Conservation (phyloP, 2,329 filamentous ascomycete species). For the Aspergillus tamarii region DNA sequence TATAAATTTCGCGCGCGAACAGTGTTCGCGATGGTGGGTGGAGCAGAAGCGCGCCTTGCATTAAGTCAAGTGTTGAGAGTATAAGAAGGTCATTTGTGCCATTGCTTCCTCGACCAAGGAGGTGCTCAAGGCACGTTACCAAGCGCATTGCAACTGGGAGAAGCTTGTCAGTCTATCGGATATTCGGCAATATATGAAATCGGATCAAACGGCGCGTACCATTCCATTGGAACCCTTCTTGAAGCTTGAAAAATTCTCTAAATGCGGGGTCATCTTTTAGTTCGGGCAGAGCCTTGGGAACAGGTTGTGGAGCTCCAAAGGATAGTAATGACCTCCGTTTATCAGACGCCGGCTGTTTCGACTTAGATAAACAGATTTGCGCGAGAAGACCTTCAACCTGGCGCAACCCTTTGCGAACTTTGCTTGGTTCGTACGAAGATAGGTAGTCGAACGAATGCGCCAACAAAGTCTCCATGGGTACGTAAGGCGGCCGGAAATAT, state of each 20-base stretch:
- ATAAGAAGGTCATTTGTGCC: slow-evolving; percentile 88
- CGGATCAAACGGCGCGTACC: slow-evolving; percentile 46
- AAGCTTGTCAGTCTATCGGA: slow-evolving; percentile 10
- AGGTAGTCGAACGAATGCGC: slow-evolving; percentile 96
- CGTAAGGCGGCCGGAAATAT: not conserved
- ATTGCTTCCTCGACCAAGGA: slow-evolving; percentile 79
- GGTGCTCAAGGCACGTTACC: slow-evolving; percentile 80
- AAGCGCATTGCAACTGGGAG: slow-evolving; percentile 74
- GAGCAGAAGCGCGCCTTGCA: slow-evolving; percentile 84
- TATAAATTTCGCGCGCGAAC: slow-evolving; percentile 86
- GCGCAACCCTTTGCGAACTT: slow-evolving; percentile 89
- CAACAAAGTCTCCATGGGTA: slow-evolving; percentile 81
- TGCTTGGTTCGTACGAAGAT: slow-evolving; percentile 84
- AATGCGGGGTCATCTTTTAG: slow-evolving; percentile 85
- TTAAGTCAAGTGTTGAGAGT: slow-evolving; percentile 81
- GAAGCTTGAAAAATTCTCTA: slow-evolving; percentile 91
- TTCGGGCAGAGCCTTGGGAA: slow-evolving; percentile 67
- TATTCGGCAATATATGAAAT: not conserved
- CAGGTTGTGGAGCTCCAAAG: slow-evolving; percentile 44
- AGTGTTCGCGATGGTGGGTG: slow-evolving; percentile 87
- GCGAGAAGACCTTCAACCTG: slow-evolving; percentile 93
- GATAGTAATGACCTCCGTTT: slow-evolving; percentile 47
- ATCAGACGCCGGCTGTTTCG: slow-evolving; percentile 42
- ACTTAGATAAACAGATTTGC: slow-evolving; percentile 81
- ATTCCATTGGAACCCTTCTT: slow-evolving; percentile 98